Base-by-base conservation (phyloP, 495 filamentous ascomycete species). In the Apodospora peruviana region DNA sequence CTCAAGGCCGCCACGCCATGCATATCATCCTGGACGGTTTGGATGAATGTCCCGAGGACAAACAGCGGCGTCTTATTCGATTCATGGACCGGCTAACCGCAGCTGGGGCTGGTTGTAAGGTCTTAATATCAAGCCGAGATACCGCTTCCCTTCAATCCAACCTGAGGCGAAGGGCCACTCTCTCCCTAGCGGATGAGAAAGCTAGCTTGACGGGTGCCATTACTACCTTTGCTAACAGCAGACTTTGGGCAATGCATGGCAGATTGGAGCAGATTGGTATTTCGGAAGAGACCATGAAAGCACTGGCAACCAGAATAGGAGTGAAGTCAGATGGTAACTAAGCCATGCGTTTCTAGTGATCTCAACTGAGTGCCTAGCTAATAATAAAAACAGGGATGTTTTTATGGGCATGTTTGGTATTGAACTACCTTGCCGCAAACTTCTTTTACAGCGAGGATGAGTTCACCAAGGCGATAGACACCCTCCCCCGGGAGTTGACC, bases 181-280 rank as follows among this genome's bases (percentile, higher is more conserved):
- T 65, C 4, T 65, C 64, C 9, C 53, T 67, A 4, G 40, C 50
- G 3, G 60, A 65, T 16, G 62, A 67, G 29, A 67, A 62, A 20
- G 50, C 35, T 1, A 23, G 24, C 23, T 20, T 65, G 16, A 43
- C 48, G 12, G 35, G 17, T 1, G 55, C 62, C 0, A 67, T 67
- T 3, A 21, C 36, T 10, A 43, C 4, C 10, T 67, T 58, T 40
- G 53, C 57, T 8, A 14, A 27, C 1, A 50, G 46, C 24, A 53
- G 58, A 34, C 48, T 66, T 2, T 20, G 35, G 2, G 5, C 41
- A 3, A 32, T 58, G 36, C 45, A 34, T 4, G 39, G 44, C 18
- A 51, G 40, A n/a, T 38, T 66, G n/a, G 18, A 19, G 14, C 52
- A 64, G 48, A 39, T 62, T 11, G 38, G 42, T 2, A 32, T 66